Percentiles rank a stretch among this genome's conserved stretches.
Conservation (phyloP, 2,329 filamentous ascomycete species). For the Epichloe sylvatica region DNA sequence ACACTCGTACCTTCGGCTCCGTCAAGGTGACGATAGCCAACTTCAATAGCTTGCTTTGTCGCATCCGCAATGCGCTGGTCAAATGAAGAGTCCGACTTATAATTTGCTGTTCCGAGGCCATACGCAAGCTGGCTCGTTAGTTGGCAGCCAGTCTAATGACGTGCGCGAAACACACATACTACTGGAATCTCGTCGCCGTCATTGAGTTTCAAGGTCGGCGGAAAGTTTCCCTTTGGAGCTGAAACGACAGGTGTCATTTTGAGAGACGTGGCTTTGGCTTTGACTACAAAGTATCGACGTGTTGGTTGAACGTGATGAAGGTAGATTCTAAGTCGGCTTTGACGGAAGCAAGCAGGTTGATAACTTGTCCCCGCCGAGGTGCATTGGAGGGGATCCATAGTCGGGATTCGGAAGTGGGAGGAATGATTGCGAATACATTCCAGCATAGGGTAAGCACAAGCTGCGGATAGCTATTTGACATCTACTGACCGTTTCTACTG, state of each 20-base stretch:
- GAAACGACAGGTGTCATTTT: conserved; percentile 27
- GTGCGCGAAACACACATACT: conserved; percentile 25
- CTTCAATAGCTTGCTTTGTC: conserved; percentile 48
- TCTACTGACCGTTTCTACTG: too few relatives aligned
- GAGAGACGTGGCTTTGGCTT: neutral
- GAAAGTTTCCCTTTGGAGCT: conserved; percentile 26
- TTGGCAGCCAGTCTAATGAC: neutral
- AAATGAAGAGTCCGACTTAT: conserved; percentile 36
- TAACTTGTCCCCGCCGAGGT: too few relatives aligned
- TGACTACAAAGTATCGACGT: neutral
- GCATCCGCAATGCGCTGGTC: conserved; percentile 38
- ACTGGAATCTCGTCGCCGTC: conserved; percentile 61
- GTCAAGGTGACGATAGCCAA: conserved; percentile 62
- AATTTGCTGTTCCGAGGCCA: conserved; percentile 55
- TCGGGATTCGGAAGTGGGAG: too few relatives aligned
- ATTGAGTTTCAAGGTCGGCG: conserved; percentile 54
- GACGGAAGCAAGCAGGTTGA: too few relatives aligned
- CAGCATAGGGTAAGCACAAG: too few relatives aligned
- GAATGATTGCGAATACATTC: too few relatives aligned
- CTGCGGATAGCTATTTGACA: too few relatives aligned
- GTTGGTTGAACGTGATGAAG: neutral
- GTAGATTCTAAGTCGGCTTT: neutral
- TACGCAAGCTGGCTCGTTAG: conserved; percentile 43
- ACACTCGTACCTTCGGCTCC: conserved; percentile 49
- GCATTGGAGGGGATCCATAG: too few relatives aligned